phyloP scores from a whole-genome alignment of 2,329 filamentous ascomycete genomes.

The Albophoma yamanashiensis region DNA sequence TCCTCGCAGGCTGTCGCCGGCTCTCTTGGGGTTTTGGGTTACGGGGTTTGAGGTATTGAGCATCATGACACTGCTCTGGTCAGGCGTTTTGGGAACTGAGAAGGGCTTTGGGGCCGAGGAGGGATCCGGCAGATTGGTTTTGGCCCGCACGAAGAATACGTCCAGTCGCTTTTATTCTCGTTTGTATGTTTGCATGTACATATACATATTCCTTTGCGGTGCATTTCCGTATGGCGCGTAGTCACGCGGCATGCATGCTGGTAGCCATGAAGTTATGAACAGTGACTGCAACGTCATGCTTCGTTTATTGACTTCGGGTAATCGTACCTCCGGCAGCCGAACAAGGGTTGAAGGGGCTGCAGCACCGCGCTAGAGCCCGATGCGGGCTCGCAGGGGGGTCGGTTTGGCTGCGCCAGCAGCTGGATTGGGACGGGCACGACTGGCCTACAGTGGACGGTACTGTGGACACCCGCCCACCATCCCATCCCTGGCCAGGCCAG shows the following conservation, averaged over 20 bases:
- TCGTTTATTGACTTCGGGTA: neutral
- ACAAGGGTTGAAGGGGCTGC: too few species aligned
- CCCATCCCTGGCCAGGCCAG: neutral
- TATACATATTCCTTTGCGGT: neutral
- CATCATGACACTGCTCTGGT: neutral
- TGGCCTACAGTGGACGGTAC: constrained; percentile 1
- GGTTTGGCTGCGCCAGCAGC: too few species aligned
- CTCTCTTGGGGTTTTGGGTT: neutral
- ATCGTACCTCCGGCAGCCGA: neutral
- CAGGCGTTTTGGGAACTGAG: neutral
- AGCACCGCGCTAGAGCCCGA: neutral
- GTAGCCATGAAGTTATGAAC: neutral
- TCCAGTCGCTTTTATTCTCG: neutral
- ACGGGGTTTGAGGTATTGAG: neutral
- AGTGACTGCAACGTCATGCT: neutral
- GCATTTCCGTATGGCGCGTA: neutral
- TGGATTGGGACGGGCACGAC: neutral
- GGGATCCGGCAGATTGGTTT: neutral
- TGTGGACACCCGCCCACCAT: neutral
- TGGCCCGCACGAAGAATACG: too few species aligned
- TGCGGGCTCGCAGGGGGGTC: neutral
- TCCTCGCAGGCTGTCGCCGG: neutral
- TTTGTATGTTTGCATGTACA: neutral
- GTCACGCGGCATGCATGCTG: neutral
- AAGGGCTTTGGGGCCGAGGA: neutral